Evolutionary conservation across 352 stramenopile species (phyloP), one percentile per base, ranked within the genome.

Genomic region (Pythium folliculosum): DNA sequence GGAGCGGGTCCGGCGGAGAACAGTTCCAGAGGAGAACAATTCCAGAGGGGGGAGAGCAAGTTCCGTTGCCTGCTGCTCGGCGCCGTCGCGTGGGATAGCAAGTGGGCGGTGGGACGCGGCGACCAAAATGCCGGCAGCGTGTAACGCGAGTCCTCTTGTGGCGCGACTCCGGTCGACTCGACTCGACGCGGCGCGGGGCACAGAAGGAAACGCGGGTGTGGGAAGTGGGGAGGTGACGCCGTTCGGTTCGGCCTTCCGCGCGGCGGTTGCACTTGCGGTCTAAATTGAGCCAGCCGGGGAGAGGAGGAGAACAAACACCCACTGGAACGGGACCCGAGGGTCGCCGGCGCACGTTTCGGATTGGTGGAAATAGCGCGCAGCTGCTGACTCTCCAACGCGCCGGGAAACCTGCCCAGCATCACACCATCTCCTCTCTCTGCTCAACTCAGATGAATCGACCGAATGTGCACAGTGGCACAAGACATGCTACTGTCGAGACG

Each of bases 311-410:
- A 50, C 45, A 48, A 50, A 60, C 35, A 60, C 48, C 23, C 32
- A 48, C 22, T 45, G 21, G 23, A 25, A 47, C 40, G 40, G 40
- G 4, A 19, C 16, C 38, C 5, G 38, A 52, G 21, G 30, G 58
- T 23, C 32, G 21, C 17, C 1, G 49, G 9, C 17, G 9, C 37
- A 6, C 17, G 38, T 35, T 44, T 44, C 3, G 47, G 19, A 70
- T 70, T 70, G 64, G 64, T 21, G n/a, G 40, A 70, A 70, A 70
- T 30, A 1, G 2, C 1, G 7, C 21, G 27, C 44, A 49, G 38
- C 40, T 59, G 49, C 64, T 70, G 64, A 70, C 64, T 70, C 64
- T 70, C 59, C 53, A 21, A 27, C 23, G 25, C 49, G 25, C 49
- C 27, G 21, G 38, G 12, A 47, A 52, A 14, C 19, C 17, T 43